Conservation (phyloP, 1,284 basidiomycete species). For the Ustilago nuda region DNA sequence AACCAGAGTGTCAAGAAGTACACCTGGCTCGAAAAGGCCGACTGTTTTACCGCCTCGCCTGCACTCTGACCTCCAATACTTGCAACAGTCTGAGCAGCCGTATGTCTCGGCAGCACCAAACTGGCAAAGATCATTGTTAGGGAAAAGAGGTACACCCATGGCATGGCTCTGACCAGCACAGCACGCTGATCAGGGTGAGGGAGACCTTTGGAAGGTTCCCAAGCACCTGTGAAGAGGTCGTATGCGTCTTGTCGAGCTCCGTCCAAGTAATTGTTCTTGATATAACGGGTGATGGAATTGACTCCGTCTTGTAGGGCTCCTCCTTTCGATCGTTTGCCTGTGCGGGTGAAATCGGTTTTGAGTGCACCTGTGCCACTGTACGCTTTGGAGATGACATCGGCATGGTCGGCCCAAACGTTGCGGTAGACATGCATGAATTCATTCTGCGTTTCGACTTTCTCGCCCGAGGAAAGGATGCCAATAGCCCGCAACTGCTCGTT, state of each 20-base stretch:
- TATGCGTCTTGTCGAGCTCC: constrained; percentile 79
- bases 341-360: constrained; percentile 94
- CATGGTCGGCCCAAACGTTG: constrained; percentile 98
- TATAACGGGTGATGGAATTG: constrained; percentile 87
- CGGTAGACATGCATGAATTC: constrained; percentile 79
- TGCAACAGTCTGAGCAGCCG: constrained; percentile 25
- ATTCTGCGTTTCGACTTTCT: constrained; percentile 59
- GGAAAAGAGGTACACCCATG: constrained; percentile 83
- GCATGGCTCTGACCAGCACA: constrained; percentile 83
- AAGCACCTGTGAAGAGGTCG: constrained; percentile 91
- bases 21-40: constrained; percentile 16
- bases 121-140: constrained; percentile 76
- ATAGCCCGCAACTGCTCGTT: constrained; percentile 79
- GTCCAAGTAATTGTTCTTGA: constrained; percentile 98
- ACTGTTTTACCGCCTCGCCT: constrained; percentile 16
- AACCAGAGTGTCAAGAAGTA: constrained; percentile 55
- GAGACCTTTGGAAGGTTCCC: constrained; percentile 76
- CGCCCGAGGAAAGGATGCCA: constrained; percentile 58
- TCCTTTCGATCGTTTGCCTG: constrained; percentile 83
- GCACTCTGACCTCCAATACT: constrained; percentile 15
- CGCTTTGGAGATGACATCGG: constrained; percentile 87
- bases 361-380: constrained; percentile 96
- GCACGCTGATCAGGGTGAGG: constrained; percentile 83
- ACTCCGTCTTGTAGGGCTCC: constrained; percentile 87
- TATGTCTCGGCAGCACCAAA: constrained; percentile 51